These are phyloP conservation scores for Backusella circina DNA, from an alignment of 192 early-diverging fungal species.

Conservation along the genomic window DNA sequence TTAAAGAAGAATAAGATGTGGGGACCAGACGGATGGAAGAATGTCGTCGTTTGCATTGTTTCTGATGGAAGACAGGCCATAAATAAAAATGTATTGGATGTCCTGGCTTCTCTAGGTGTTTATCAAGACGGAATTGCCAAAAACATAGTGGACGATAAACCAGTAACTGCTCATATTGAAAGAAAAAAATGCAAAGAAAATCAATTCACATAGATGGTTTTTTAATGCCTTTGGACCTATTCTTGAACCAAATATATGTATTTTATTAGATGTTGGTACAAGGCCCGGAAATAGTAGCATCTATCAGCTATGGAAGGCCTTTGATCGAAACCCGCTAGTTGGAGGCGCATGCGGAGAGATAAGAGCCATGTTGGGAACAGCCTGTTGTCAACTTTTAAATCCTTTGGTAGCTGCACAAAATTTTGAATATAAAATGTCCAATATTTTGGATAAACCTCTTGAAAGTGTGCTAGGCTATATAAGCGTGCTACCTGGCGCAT, in stretches of 20 bases:
- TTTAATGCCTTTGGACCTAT: conserved; percentile 69
- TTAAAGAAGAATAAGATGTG: conserved; percentile 45
- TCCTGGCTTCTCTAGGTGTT: conserved; percentile 69
- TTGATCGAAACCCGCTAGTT: conserved; percentile 62
- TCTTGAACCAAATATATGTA: conserved; percentile 62
- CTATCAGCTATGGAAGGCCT: conserved; percentile 58
- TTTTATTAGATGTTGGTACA: conserved; percentile 75
- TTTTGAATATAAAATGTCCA: conserved; percentile 79
- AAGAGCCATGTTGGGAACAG: conserved; percentile 47
- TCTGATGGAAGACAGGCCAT: conserved; percentile 71
- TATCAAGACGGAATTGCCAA: conserved; percentile 71
- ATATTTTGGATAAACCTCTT: conserved; percentile 76
- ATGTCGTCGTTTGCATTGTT: conserved; percentile 72
- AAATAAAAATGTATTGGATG: conserved; percentile 54
- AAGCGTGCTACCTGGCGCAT: conserved; percentile 78
- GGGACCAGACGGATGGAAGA: conserved; percentile 66
- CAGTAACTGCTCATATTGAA: conserved; percentile 66
- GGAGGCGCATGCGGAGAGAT: conserved; percentile 84
- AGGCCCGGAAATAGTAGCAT: conserved; percentile 54
- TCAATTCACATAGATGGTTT: conserved; percentile 76
- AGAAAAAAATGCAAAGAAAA: conserved; percentile 79
- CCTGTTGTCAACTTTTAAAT: conserved; percentile 58
- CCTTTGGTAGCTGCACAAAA: conserved; percentile 76
- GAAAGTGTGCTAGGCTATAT: conserved; percentile 77
- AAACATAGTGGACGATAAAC: conserved; percentile 56